These are phyloP conservation scores for Fusarium udum DNA, from an alignment of 2,329 filamentous ascomycete species.

Conservation along the genomic window DNA sequence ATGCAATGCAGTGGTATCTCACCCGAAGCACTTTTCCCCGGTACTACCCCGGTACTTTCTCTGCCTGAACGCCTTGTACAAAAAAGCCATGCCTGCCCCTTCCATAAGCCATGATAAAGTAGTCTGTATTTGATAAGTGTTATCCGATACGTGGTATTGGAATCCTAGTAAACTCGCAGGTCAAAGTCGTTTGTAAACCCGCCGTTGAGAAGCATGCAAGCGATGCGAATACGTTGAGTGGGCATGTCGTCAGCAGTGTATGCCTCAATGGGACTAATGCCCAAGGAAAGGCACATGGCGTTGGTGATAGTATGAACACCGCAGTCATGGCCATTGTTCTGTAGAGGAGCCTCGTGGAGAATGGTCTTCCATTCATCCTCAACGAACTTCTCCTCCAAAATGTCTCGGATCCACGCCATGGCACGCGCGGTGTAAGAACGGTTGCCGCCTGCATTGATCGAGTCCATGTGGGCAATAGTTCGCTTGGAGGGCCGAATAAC, in stretches of 20 bases:
- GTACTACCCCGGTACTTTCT: slow-evolving; percentile 6
- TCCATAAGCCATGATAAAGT: slow-evolving; percentile 8
- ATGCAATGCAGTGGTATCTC: slow-evolving; percentile 41
- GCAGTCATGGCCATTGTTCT: slow-evolving; percentile 77
- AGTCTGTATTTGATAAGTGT: not conserved
- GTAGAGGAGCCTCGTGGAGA: slow-evolving; percentile 60
- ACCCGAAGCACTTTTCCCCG: slow-evolving; percentile 28
- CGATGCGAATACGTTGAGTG: slow-evolving; percentile 69
- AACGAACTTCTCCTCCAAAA: slow-evolving; percentile 64
- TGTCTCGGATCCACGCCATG: slow-evolving; percentile 64
- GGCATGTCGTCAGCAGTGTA: slow-evolving; percentile 66
- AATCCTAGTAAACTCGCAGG: slow-evolving; percentile 51
- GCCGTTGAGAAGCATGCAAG: slow-evolving; percentile 72
- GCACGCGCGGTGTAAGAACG: slow-evolving; percentile 53
- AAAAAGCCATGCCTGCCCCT: slow-evolving; percentile 1
- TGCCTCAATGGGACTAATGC: slow-evolving; percentile 59
- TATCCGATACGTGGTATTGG: not conserved
- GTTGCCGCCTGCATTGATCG: slow-evolving; percentile 59
- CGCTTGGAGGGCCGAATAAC: slow-evolving; percentile 70
- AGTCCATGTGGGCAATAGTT: slow-evolving; percentile 76
- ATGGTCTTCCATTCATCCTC: slow-evolving; percentile 68
- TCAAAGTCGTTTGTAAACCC: slow-evolving; percentile 71
- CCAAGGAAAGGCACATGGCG: slow-evolving; percentile 68
- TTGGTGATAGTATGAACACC: slow-evolving; percentile 83
- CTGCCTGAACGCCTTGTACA: slow-evolving; percentile 33